Base-by-base conservation (phyloP, 2,329 filamentous ascomycete species). In the Colletotrichum abscissum region DNA sequence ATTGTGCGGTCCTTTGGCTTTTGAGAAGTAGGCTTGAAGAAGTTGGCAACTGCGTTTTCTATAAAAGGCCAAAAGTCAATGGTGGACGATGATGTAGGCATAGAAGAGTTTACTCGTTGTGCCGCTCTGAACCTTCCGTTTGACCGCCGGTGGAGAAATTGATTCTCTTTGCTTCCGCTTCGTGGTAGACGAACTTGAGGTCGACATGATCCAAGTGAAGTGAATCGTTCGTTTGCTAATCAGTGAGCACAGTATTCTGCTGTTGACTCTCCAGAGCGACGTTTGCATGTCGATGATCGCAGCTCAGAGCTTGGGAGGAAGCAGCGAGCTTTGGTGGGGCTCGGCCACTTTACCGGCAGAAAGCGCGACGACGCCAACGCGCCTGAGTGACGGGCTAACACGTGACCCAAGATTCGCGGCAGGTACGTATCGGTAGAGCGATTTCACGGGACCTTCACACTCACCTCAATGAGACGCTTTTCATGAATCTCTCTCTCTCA, bases 1-100 rank as follows among this genome's bases (percentile, higher is more conserved):
- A 83, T 85, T 63, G 94, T 91, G 70, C 89, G 90, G 63, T 95
- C 92, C 16, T 94, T 94, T 38, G 93, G 91, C 81, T 97, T 98
- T 81, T 98, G 91, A 0, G 95, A 98, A 0, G 89, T 81, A 0
- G 95, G 95, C 0, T 92, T 97, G 83, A 98, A 98, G 86, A 98
- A 98, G 67, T 89, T 94, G 24, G 93, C 89, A 1, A 97, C 91
- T 1, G 93, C 91, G 73, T 83, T 90, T 80, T 91, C 92, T 94
- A 76, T 4, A 12, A 1, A 35, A 6, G 24, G 54, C 67, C 57
- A 4, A n/a, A 1, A 4, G 4, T 30, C 30, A 24, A 26, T 22
- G 30, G 49, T 9, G 3, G 14, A 24, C 5, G 12, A 22, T 24
- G 9, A n/a, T 49, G 33, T 12, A 8, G 4, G 9, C 1, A 4